Base-by-base conservation (phyloP, 345 rosid genomes). In the Eutrema yunnanense region DNA sequence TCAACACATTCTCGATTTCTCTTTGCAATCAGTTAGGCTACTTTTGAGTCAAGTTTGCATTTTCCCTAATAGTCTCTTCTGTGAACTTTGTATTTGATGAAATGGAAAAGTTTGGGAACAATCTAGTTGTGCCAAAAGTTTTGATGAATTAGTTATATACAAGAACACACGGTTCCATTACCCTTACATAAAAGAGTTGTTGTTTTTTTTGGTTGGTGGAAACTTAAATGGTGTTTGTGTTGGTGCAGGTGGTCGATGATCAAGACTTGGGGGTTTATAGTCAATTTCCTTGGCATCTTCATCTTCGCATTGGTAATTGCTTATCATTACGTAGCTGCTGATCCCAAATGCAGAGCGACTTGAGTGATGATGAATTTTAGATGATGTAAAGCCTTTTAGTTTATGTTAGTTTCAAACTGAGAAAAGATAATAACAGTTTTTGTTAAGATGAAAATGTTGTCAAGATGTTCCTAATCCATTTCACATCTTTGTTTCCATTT, bases 241-340 rank as follows among this genome's bases (percentile, higher is more conserved):
- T 72, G 38, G 42, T 78, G 86, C 95, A 89, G 98, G 91, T 94
- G 97, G 58, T 90, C 32, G 92, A 86, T 60, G 94, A 94, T 81
- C 91, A 81, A 71, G 91, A 81, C 49, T 81, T 90, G 37, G 92
- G 92, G 95, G 13, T 89, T 91, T 73, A 82, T 86, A 13, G 86
- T 88, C 81, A 91, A 86, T 76, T 82, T 89, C 76, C 91, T 91
- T 49, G 96, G 97, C 77, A 80, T 86, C 49, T 91, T 86, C 74
- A 84, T 91, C 52, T 94, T 89, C 62, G 79, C 67, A 43, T 78
- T 88, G 80, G 91, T 94, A 19, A 87, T 91, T 26, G 91, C 87
- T 5, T 93, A 91, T 71, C 98, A 91, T 72, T 91, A 80, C 50
- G 91, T 91, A 73, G 72, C 90, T 81, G 98, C 95, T 56, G 98